phyloP scores from a whole-genome alignment of 805 yeast genomes.

The Barnettozyma sucrosica region DNA sequence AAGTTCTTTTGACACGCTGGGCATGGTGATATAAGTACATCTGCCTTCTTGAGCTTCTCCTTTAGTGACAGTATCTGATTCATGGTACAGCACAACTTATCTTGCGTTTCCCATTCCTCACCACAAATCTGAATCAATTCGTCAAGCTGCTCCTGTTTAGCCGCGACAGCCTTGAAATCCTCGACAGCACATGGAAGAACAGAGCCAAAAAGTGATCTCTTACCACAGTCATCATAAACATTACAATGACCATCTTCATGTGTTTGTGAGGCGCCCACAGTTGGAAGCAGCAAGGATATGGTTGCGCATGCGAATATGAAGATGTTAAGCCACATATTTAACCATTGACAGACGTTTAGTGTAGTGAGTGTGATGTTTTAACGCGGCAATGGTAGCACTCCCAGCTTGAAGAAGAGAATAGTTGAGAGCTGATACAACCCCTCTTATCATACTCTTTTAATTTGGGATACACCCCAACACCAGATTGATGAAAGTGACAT shows the following conservation, averaged over 20 bases:
- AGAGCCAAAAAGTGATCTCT: slow-evolving; percentile 69
- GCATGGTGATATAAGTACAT: slow-evolving; percentile 77
- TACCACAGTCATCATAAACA: slow-evolving; percentile 58
- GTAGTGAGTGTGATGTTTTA: neutral
- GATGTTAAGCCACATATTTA: neutral
- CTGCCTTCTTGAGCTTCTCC: slow-evolving; percentile 65
- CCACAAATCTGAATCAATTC: slow-evolving; percentile 67
- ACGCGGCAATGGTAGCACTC: neutral
- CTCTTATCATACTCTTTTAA: neutral
- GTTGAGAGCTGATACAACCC: no score
- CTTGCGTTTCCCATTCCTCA: slow-evolving; percentile 44
- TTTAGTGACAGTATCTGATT: slow-evolving; percentile 55
- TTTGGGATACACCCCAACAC: neutral
- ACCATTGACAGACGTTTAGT: neutral
- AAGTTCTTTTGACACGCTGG: slow-evolving; percentile 92
- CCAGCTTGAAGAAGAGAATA: neutral
- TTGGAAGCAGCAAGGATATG: neutral
- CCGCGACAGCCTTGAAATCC: slow-evolving; percentile 45
- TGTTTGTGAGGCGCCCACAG: neutral
- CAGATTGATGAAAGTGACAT: no score
- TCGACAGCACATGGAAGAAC: slow-evolving; percentile 73
- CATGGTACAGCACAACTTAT: slow-evolving; percentile 62
- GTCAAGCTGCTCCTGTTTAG: slow-evolving; percentile 33
- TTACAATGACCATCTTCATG: slow-evolving; percentile 25
- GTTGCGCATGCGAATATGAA: neutral